Evolutionary conservation across 192 early-diverging fungal genomes (phyloP).

Genomic region (Chytriomyces sp.): DNA sequence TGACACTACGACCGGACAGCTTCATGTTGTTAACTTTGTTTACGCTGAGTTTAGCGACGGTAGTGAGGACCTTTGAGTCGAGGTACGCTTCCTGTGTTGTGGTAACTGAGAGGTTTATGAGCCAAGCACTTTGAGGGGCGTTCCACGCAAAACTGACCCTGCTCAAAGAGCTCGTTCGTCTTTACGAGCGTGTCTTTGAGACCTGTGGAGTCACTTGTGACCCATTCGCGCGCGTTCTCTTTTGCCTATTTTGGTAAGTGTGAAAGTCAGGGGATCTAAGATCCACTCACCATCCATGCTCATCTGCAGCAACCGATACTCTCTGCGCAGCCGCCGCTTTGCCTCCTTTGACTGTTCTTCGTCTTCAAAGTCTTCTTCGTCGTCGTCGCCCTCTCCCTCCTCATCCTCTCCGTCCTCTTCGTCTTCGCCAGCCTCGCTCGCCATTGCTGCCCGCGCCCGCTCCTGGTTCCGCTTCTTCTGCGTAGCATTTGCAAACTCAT

Average conservation of each 20-base stretch:
- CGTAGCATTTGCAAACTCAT: slow-evolving; percentile 2
- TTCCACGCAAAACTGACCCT: neutral
- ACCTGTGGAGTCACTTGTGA: slow-evolving; percentile 7
- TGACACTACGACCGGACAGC: slow-evolving; percentile 73
- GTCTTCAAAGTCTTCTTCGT: neutral
- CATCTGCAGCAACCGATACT: slow-evolving; percentile 21
- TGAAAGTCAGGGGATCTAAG: neutral
- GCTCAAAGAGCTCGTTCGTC: slow-evolving; percentile 17
- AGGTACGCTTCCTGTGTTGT: slow-evolving; percentile 85
- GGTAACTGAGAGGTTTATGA: slow-evolving; percentile 50
- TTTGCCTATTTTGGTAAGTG: neutral
- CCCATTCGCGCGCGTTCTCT: slow-evolving; percentile 17
- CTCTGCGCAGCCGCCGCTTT: neutral
- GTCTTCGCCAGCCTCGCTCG: neutral
- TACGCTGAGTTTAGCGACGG: slow-evolving; percentile 72
- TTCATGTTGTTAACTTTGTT: slow-evolving; percentile 78
- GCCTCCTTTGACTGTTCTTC: slow-evolving; percentile 14
- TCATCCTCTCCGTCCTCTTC: slow-evolving; percentile 7
- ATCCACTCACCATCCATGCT: slow-evolving; percentile 3
- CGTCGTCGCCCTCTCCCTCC: neutral
- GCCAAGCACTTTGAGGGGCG: neutral
- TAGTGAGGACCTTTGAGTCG: slow-evolving; percentile 80
- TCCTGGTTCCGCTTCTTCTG: neutral
- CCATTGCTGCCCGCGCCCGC: neutral
- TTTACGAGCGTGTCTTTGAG: neutral